Percentiles rank a stretch among this genome's conserved stretches.
These are phyloP conservation scores for Pestalotiopsis sp. DNA, from an alignment of 2,329 filamentous ascomycete genomes.

Conservation along the genomic window DNA sequence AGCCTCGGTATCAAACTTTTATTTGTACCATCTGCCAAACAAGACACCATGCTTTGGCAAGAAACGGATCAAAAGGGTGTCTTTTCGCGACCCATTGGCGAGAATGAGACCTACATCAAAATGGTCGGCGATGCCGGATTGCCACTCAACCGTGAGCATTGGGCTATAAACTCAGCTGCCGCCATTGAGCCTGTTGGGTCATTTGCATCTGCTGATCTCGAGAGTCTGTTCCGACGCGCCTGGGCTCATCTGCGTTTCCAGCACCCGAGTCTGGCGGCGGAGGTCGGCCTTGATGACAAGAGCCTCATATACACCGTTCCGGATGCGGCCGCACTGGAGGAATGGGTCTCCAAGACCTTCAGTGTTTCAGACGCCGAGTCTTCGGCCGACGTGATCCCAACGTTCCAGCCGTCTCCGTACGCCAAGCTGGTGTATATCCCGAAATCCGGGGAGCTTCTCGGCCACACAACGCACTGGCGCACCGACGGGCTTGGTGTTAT, in stretches of 20 bases:
- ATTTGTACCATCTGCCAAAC: neutral
- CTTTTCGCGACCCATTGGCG: conserved; percentile 11
- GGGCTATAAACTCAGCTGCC: conserved; percentile 27
- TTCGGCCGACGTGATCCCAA: conserved; percentile 20
- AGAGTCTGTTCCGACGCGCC: conserved; percentile 17
- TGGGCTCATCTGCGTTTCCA: conserved; percentile 21
- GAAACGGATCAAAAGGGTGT: conserved; percentile 6
- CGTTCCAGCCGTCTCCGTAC: conserved; percentile 19
- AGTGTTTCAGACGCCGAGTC: conserved; percentile 17
- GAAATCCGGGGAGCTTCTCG: conserved; percentile 16
- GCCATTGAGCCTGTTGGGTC: conserved; percentile 21
- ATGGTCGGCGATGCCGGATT: conserved; percentile 26
- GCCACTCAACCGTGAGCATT: conserved; percentile 30
- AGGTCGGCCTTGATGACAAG: conserved; percentile 15
- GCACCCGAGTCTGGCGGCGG: conserved; percentile 20
- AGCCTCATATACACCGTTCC: conserved; percentile 20
- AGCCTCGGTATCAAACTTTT: neutral
- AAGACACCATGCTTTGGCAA: conserved; percentile 12
- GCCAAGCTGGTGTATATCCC: conserved; percentile 22
- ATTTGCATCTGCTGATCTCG: conserved; percentile 17
- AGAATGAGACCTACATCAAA: conserved; percentile 30
- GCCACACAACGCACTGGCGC: conserved; percentile 29
- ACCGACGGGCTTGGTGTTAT: conserved; percentile 27
- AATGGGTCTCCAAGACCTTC: conserved; percentile 21
- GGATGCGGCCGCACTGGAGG: conserved; percentile 16